Percentiles rank a stretch among this genome's conserved stretches.
Conservation (phyloP, 176 grass and related monocot genomes). For the Carex parvula region DNA sequence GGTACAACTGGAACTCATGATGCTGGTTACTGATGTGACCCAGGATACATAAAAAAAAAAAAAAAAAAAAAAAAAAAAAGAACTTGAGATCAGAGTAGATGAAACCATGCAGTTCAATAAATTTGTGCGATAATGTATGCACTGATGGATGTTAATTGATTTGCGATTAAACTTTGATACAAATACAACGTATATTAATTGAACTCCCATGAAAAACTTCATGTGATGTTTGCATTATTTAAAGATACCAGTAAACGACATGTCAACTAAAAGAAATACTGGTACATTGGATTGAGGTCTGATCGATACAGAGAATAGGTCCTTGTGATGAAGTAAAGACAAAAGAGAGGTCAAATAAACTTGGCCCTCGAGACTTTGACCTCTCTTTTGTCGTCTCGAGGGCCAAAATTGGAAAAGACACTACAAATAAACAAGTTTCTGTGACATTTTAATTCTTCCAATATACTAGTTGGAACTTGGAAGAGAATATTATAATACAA, state of each 20-base stretch:
- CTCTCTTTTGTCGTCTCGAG: too few relatives aligned
- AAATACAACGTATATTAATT: neutral
- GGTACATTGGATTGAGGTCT: neutral
- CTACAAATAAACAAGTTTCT: neutral
- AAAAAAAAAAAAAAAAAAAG: too few relatives aligned
- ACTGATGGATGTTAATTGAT: neutral
- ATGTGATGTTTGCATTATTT: neutral
- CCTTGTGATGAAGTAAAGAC: neutral
- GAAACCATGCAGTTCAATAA: neutral
- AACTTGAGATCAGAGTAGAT: neutral
- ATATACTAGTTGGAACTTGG: neutral
- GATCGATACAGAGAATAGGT: neutral
- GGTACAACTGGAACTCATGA: too few relatives aligned
- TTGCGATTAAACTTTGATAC: neutral
- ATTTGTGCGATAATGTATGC: neutral
- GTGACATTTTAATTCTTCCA: neutral
- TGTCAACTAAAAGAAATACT: neutral
- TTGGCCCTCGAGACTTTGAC: too few relatives aligned
- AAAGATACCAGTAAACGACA: neutral
- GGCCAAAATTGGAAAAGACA: neutral
- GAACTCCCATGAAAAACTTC: neutral
- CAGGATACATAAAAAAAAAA: too few relatives aligned
- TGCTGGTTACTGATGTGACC: too few relatives aligned
- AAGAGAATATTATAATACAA: neutral
- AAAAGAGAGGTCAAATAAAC: neutral